These are phyloP conservation scores for Suillus lakei DNA, from an alignment of 768 basidiomycete genomes.

Conservation along the genomic window DNA sequence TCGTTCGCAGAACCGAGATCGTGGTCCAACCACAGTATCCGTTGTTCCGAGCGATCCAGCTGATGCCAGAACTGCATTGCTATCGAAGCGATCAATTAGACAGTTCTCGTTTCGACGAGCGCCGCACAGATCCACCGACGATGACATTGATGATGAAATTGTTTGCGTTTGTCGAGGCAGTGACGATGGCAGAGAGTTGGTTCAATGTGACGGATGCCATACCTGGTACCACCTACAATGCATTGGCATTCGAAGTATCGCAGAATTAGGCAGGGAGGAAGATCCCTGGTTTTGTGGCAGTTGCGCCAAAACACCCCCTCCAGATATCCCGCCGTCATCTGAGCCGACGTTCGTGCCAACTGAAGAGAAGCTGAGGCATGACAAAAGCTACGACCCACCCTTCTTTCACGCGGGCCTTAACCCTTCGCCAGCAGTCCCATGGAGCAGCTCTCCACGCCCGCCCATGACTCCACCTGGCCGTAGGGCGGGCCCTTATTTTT, in stretches of 20 bases:
- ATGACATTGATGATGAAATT: conserved; percentile 51
- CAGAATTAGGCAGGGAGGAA: conserved; percentile 74
- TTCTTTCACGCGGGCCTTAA: conserved; percentile 60
- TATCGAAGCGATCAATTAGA: conserved; percentile 74
- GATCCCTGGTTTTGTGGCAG: conserved; percentile 78
- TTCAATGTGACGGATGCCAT: conserved; percentile 82
- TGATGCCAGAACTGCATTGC: conserved; percentile 73
- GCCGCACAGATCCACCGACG: conserved; percentile 45
- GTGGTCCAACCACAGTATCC: conserved; percentile 22
- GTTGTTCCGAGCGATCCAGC: conserved; percentile 70
- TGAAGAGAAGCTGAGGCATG: conserved; percentile 49
- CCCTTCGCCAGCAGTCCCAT: conserved; percentile 59
- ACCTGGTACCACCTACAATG: conserved; percentile 85
- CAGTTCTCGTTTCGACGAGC: conserved; percentile 55
- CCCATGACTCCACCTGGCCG: conserved; percentile 58
- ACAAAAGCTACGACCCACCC: conserved; percentile 54
- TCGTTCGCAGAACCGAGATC: conserved; percentile 37
- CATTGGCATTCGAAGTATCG: conserved; percentile 68
- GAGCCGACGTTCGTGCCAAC: conserved; percentile 77
- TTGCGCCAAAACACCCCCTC: conserved; percentile 53
- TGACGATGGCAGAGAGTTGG: conserved; percentile 76
- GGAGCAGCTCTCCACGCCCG: conserved; percentile 41
- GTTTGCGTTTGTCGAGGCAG: conserved; percentile 69
- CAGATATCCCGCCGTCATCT: conserved; percentile 31
- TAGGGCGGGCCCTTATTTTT: conserved; percentile 30